These are phyloP conservation scores for Stephanodiscus minutulus DNA, from an alignment of 108 stramenopile species.

Conservation along the genomic window DNA sequence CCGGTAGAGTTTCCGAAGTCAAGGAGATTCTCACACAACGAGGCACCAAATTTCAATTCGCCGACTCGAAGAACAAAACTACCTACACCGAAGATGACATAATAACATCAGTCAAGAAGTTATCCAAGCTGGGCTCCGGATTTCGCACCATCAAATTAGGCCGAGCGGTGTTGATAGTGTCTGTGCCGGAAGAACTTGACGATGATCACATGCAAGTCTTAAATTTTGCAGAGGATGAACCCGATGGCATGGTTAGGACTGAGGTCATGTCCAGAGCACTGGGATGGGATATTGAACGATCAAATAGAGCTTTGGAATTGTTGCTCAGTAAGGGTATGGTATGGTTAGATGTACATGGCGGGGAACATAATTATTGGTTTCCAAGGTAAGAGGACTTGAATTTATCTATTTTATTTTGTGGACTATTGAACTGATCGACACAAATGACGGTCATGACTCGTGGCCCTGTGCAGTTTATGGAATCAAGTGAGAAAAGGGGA, in stretches of 20 bases:
- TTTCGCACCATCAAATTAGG: slow-evolving; percentile 81
- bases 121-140: slow-evolving; percentile 78
- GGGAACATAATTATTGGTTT: slow-evolving; percentile 76
- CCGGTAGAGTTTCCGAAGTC: slow-evolving; percentile 70
- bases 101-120: slow-evolving; percentile 74
- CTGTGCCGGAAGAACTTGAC: slow-evolving; percentile 85
- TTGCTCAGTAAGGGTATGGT: slow-evolving; percentile 84
- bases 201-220: slow-evolving; percentile 86
- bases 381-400: slow-evolving; percentile 51
- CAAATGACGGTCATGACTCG: not conserved
- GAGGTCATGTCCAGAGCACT: slow-evolving; percentile 51
- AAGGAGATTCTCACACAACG: slow-evolving; percentile 62
- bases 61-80: slow-evolving; percentile 37
- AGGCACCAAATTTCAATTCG: slow-evolving; percentile 59
- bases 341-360: slow-evolving; percentile 75
- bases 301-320: slow-evolving; percentile 70
- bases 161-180: slow-evolving; percentile 72
- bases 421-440: not conserved
- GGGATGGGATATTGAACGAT: slow-evolving; percentile 69
- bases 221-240: slow-evolving; percentile 61
- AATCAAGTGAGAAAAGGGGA: slow-evolving; percentile 3
- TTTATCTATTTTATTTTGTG: not conserved
- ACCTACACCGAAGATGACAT: slow-evolving; percentile 73
- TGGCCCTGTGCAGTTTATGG: slow-evolving; percentile 18
- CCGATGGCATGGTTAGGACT: slow-evolving; percentile 55